Evolutionary conservation across 2,329 filamentous ascomycete species (phyloP).

Genomic region (Aspergillus aculeatinus): DNA sequence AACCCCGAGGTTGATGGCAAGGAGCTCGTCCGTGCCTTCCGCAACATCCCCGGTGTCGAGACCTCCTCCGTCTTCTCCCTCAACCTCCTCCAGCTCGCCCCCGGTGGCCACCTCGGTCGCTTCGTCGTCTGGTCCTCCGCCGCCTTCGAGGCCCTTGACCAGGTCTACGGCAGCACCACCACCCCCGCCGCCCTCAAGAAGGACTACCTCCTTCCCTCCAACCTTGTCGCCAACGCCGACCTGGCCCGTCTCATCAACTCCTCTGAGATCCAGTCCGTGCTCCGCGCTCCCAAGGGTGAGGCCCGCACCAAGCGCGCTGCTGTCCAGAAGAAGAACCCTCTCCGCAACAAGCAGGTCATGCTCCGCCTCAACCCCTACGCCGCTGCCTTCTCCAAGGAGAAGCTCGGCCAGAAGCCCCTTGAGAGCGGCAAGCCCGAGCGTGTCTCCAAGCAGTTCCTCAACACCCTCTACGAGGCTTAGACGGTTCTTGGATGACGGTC

Average conservation of each 20-base stretch:
- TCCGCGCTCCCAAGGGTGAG: slow-evolving; percentile 86
- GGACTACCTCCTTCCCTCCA: slow-evolving; percentile 95
- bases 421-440: slow-evolving; percentile 61
- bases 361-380: slow-evolving; percentile 99
- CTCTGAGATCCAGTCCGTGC: slow-evolving; percentile 94
- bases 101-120: slow-evolving; percentile 96
- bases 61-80: slow-evolving; percentile 88
- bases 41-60: slow-evolving; percentile 98
- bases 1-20: slow-evolving; percentile 93
- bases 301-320: slow-evolving; percentile 82
- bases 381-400: slow-evolving; percentile 80
- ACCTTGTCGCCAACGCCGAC: slow-evolving; percentile 90
- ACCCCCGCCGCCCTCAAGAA: slow-evolving; percentile 91
- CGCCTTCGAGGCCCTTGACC: slow-evolving; percentile 94
- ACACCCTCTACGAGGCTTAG: slow-evolving; percentile 55
- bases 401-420: slow-evolving; percentile 70
- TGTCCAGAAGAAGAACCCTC: slow-evolving; percentile 99
- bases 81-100: slow-evolving; percentile 98
- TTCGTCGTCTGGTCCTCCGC: slow-evolving; percentile 99
- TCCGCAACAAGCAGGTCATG: slow-evolving; percentile 97
- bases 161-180: slow-evolving; percentile 93
- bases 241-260: slow-evolving; percentile 98
- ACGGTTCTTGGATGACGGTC: slow-evolving; percentile 15
- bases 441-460: slow-evolving; percentile 54
- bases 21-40: slow-evolving; percentile 90